Percentiles rank a stretch among this genome's conserved stretches.
phyloP scores from a whole-genome alignment of 1,139 yeast species.

The Wickerhamiella infanticola region DNA sequence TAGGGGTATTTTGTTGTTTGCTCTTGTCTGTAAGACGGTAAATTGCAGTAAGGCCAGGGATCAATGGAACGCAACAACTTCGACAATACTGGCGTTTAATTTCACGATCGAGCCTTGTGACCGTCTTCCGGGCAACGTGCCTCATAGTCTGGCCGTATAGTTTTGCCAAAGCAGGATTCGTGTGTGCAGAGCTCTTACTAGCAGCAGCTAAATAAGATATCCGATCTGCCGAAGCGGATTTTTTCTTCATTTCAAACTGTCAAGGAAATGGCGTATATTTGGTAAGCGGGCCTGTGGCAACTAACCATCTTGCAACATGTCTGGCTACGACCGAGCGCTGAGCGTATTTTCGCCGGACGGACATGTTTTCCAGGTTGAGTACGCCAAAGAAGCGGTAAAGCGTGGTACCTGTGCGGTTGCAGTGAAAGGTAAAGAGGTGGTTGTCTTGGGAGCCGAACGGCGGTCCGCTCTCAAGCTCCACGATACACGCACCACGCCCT shows the following conservation, averaged over 20 bases:
- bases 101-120: slow-evolving; percentile 42
- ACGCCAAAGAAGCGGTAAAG: slow-evolving; percentile 95
- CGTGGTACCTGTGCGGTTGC: slow-evolving; percentile 98
- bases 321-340: slow-evolving; percentile 98
- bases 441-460: slow-evolving; percentile 92
- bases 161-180: slow-evolving; percentile 28
- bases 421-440: slow-evolving; percentile 76
- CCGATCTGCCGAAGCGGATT: slow-evolving; percentile 15
- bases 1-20: slow-evolving; percentile 17
- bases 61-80: slow-evolving; percentile 33
- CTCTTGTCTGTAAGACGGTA: slow-evolving; percentile 21
- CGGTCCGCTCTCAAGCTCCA: slow-evolving; percentile 89
- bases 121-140: slow-evolving; percentile 47
- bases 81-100: slow-evolving; percentile 51
- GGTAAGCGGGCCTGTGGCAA: not conserved
- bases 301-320: slow-evolving; percentile 33
- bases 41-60: slow-evolving; percentile 33
- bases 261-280: not conserved
- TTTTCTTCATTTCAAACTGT: not conserved
- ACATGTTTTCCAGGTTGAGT: slow-evolving; percentile 96
- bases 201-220: slow-evolving; percentile 16
- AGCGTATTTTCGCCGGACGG: slow-evolving; percentile 99
- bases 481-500: slow-evolving; percentile 91
- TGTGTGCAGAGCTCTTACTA: slow-evolving; percentile 8
- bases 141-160: slow-evolving; percentile 26